Evolutionary conservation across 768 basidiomycete genomes (phyloP), one percentile per base, ranked within the genome.

Genomic region (Amanita thiersii): DNA sequence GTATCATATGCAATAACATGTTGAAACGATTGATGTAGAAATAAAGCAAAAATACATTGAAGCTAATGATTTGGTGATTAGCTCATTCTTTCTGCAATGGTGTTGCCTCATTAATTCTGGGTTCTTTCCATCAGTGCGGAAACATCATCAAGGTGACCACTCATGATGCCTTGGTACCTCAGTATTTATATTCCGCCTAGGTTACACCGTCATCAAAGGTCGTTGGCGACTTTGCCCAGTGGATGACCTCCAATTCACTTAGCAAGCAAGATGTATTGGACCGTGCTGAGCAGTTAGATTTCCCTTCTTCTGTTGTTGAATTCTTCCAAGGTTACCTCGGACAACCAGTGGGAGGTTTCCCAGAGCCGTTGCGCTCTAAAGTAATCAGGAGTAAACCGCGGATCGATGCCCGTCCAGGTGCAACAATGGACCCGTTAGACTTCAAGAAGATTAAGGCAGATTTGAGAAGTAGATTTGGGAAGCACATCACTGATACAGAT

Each of bases 241-340:
- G 86, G 85, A 93, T 97, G 91, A 93, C 91, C 25, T 87, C 88
- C 50, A 98, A 98, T 71, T 79, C 80, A 48, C 70, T 98, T 45
- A 75, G 81, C 40, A 90, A 91, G 63, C 65, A 82, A 51, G 84
- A 97, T 44, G 92, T 99, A 21, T 58, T 93, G 43, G 75, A 79
- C 6, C 79, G 83, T 38, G 96, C 94, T 31, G 86, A 87, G 31
- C 75, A 78, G 44, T 80, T 99, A 46, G 96, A 99, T 63, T 97
- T 99, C 82, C 96, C 96, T 6, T 92, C 89, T 8, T 92, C 87
- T 24, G 89, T 91, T 35, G 88, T 91, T 30, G 94, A 98, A 56
- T 99, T 96, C 75, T 97, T 97, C 90, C 93, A 97, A 60, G 96
- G 96, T 12, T 94, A 92, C 65, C 86, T 99, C 48, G 94, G 96